These are phyloP conservation scores for Verticillium tricorpus DNA, from an alignment of 2,329 filamentous ascomycete species.

Conservation along the genomic window DNA sequence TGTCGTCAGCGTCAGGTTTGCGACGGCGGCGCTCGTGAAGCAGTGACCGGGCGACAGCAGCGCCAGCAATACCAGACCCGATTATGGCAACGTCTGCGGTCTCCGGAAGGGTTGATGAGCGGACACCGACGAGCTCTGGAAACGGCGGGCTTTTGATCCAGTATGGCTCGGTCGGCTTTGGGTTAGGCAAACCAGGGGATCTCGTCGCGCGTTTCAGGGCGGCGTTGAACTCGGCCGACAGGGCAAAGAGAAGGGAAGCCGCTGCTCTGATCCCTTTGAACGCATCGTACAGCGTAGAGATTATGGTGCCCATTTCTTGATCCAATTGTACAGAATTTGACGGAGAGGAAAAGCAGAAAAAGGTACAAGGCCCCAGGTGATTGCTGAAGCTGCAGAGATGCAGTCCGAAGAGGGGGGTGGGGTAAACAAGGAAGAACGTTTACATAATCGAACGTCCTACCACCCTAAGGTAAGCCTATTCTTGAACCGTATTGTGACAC, in stretches of 20 bases:
- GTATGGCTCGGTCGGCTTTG: slow-evolving; percentile 13
- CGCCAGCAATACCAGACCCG: slow-evolving; percentile 16
- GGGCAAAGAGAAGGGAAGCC: neutral
- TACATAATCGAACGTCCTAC: no score
- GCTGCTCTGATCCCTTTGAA: neutral
- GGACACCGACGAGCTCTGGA: slow-evolving; percentile 3
- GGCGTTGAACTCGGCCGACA: neutral
- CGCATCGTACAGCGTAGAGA: neutral
- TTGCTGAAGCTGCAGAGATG: no score
- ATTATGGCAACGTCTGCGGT: slow-evolving; percentile 17
- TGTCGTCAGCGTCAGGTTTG: neutral
- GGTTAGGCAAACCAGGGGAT: slow-evolving; percentile 11
- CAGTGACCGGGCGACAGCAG: slow-evolving; percentile 10
- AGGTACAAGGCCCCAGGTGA: no score
- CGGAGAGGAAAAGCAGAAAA: neutral
- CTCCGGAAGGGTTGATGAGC: slow-evolving; percentile 11
- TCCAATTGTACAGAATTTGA: neutral
- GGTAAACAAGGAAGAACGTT: no score
- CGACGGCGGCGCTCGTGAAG: slow-evolving; percentile 1
- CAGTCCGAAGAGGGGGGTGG: no score
- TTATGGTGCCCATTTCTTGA: neutral
- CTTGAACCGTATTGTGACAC: no score
- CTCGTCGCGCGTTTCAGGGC: neutral
- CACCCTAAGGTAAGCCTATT: no score
- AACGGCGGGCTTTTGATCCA: slow-evolving; percentile 10